phyloP scores from a whole-genome alignment of 768 basidiomycete species.

The Myochromella boudieri region DNA sequence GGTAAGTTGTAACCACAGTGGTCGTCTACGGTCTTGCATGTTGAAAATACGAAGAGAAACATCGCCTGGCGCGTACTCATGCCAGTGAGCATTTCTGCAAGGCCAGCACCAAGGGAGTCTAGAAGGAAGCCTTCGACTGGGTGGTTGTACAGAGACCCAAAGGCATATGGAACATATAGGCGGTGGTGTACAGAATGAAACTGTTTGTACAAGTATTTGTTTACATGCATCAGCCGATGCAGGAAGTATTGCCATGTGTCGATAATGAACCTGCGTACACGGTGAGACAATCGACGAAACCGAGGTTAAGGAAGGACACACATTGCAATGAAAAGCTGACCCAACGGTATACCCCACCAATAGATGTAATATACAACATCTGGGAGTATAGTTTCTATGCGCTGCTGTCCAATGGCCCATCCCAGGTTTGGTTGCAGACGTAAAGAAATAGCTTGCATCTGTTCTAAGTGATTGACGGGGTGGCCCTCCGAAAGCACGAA shows the following conservation, averaged over 20 bases:
- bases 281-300: background rate
- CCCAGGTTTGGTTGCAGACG: slow-evolving; percentile 39
- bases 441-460: slow-evolving; percentile 40
- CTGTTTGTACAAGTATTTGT: slow-evolving; percentile 87
- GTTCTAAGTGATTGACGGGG: slow-evolving; percentile 36
- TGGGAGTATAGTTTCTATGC: slow-evolving; percentile 38
- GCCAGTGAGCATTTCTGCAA: slow-evolving; percentile 68
- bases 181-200: slow-evolving; percentile 95
- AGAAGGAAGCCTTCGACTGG: slow-evolving; percentile 92
- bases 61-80: slow-evolving; percentile 84
- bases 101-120: slow-evolving; percentile 75
- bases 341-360: slow-evolving; percentile 88
- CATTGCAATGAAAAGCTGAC: slow-evolving; percentile 80
- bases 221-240: slow-evolving; percentile 89
- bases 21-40: slow-evolving; percentile 93
- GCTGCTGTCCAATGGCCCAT: slow-evolving; percentile 40
- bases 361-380: slow-evolving; percentile 63
- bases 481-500: slow-evolving; percentile 54
- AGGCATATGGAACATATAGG: slow-evolving; percentile 96
- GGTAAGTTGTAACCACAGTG: slow-evolving; percentile 91
- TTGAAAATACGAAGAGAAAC: slow-evolving; percentile 80
- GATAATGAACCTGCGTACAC: slow-evolving; percentile 70
- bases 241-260: slow-evolving; percentile 99
- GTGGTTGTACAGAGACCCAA: slow-evolving; percentile 96
- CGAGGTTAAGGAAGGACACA: slow-evolving; percentile 43